Percentiles rank a stretch among this genome's conserved stretches.
Evolutionary conservation across 2,329 filamentous ascomycete species (phyloP).

Genomic region (Mollisiaceae sp.): DNA sequence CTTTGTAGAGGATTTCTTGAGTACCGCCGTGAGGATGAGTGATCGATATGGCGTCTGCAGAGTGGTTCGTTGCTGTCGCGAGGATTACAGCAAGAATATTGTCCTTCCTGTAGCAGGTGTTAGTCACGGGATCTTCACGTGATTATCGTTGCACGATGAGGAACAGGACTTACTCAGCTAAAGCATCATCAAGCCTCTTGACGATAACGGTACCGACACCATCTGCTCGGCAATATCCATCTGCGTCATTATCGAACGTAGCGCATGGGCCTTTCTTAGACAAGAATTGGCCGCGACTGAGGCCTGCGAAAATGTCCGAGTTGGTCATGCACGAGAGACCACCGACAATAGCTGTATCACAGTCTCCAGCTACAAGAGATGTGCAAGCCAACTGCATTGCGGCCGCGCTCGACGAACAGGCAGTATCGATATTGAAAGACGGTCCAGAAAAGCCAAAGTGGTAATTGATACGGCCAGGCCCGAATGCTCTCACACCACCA

Average conservation of each 20-base stretch:
- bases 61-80: slow-evolving; percentile 80
- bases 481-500: slow-evolving; percentile 42
- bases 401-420: slow-evolving; percentile 48
- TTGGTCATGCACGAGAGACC: slow-evolving; percentile 41
- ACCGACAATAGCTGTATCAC: slow-evolving; percentile 42
- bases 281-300: slow-evolving; percentile 41
- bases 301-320: slow-evolving; percentile 40
- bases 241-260: slow-evolving; percentile 52
- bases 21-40: slow-evolving; percentile 81
- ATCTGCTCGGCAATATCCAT: slow-evolving; percentile 61
- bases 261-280: slow-evolving; percentile 52
- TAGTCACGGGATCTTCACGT: not conserved
- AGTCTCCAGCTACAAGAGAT: slow-evolving; percentile 39
- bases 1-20: slow-evolving; percentile 74
- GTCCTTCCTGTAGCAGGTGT: slow-evolving; percentile 45
- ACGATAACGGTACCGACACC: slow-evolving; percentile 54
- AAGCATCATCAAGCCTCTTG: slow-evolving; percentile 55
- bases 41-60: slow-evolving; percentile 80
- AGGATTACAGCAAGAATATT: slow-evolving; percentile 61
- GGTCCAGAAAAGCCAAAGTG: slow-evolving; percentile 51
- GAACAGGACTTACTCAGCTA: slow-evolving; percentile 45
- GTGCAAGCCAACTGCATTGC: slow-evolving; percentile 42
- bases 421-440: slow-evolving; percentile 48
- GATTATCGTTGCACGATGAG: not conserved
- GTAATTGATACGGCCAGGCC: slow-evolving; percentile 46